These are phyloP conservation scores for Aspergillus brunneoviolaceus DNA, from an alignment of 2,329 filamentous ascomycete genomes.

Conservation along the genomic window DNA sequence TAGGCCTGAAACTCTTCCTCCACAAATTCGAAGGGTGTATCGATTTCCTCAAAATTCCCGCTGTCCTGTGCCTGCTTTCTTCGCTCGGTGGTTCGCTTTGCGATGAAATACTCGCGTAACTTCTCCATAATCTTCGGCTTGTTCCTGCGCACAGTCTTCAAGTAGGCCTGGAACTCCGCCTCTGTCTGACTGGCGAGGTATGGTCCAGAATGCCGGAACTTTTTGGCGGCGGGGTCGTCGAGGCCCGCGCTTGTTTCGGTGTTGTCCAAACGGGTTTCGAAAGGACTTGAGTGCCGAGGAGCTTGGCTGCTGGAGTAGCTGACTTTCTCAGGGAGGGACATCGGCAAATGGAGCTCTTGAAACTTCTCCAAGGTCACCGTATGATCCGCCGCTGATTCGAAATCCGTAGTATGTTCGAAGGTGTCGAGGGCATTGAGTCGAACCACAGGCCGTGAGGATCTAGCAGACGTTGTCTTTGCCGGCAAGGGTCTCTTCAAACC, in stretches of 20 bases:
- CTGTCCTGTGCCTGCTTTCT: conserved; percentile 43
- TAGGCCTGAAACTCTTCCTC: conserved; percentile 50
- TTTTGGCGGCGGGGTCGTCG: conserved; percentile 35
- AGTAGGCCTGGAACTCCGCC: conserved; percentile 54
- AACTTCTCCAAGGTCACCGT: conserved; percentile 79
- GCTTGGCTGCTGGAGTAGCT: conserved; percentile 31
- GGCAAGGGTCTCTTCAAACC: conserved; percentile 85
- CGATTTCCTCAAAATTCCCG: conserved; percentile 34
- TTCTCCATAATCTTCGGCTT: conserved; percentile 41
- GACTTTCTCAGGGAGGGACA: conserved; percentile 53
- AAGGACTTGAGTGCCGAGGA: conserved; percentile 38
- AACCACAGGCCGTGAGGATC: conserved; percentile 69
- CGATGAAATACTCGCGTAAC: conserved; percentile 35
- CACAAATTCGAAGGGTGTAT: conserved; percentile 29
- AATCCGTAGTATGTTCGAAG: conserved; percentile 85
- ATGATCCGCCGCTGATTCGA: conserved; percentile 78
- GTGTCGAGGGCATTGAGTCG: conserved; percentile 78
- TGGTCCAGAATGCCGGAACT: conserved; percentile 61
- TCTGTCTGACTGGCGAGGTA: conserved; percentile 58
- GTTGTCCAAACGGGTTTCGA: conserved; percentile 47
- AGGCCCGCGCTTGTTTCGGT: conserved; percentile 39
- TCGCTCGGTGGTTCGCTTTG: conserved; percentile 35
- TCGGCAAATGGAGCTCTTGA: conserved; percentile 73
- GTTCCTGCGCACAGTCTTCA: conserved; percentile 47
- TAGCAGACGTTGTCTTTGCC: conserved; percentile 68